A percentile compares a stretch with the other conserved stretches of the same genome.
Conservation (phyloP, 768 basidiomycete genomes). For the Xerocomus spinulosus region DNA sequence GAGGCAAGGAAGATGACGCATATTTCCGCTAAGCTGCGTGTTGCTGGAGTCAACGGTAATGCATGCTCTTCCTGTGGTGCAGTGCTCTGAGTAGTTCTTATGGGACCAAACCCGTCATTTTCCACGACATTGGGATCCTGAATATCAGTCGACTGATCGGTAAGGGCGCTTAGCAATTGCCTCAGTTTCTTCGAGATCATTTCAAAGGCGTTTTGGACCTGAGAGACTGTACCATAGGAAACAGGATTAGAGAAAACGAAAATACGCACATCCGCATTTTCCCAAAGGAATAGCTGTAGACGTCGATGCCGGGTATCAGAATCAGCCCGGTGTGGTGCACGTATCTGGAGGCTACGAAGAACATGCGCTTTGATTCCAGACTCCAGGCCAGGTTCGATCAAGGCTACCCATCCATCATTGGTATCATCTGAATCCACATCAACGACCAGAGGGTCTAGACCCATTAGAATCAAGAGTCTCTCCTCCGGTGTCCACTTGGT, state of each 20-base stretch:
- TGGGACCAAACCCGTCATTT: slow-evolving; percentile 55
- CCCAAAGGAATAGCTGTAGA: slow-evolving; percentile 62
- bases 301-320: slow-evolving; percentile 27
- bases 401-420: slow-evolving; percentile 38
- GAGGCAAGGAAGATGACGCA: slow-evolving; percentile 59
- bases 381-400: slow-evolving; percentile 41
- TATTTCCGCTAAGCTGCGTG: slow-evolving; percentile 40
- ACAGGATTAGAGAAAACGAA: neutral
- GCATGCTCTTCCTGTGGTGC: slow-evolving; percentile 29
- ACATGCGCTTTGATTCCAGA: slow-evolving; percentile 64
- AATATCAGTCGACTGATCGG: slow-evolving; percentile 14
- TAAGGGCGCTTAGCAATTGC: slow-evolving; percentile 38
- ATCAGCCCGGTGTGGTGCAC: slow-evolving; percentile 7
- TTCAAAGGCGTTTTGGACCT: slow-evolving; percentile 53
- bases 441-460: slow-evolving; percentile 61
- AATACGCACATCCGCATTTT: slow-evolving; percentile 58
- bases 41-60: slow-evolving; percentile 24
- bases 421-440: slow-evolving; percentile 30
- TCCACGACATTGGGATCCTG: slow-evolving; percentile 36
- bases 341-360: slow-evolving; percentile 35
- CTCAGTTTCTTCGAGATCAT: slow-evolving; percentile 34
- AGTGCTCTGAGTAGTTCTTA: slow-evolving; percentile 37
- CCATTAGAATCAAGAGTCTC: slow-evolving; percentile 58
- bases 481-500: slow-evolving; percentile 56
- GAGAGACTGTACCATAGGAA: neutral